phyloP scores from a whole-genome alignment of 2,329 filamentous ascomycete genomes.

The Ophiocordyceps robertsii region DNA sequence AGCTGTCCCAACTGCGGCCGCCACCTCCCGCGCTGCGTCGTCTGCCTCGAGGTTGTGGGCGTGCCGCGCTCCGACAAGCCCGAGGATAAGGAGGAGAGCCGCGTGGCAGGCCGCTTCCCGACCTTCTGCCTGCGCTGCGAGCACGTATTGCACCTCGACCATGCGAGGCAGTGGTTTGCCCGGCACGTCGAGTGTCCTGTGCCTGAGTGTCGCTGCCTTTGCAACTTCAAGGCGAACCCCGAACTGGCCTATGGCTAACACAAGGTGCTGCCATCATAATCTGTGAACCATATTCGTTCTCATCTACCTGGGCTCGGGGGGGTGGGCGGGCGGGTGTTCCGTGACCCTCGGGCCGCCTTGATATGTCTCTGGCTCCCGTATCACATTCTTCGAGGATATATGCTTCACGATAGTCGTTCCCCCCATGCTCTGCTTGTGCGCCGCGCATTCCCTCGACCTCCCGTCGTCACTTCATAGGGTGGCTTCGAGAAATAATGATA shows the following conservation, averaged over 20 bases:
- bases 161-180: conserved; percentile 53
- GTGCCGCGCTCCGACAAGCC: conserved; percentile 47
- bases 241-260: conserved; percentile 36
- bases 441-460: not conserved
- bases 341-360: no score
- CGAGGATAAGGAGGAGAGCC: conserved; percentile 34
- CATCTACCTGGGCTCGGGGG: not conserved
- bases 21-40: conserved; percentile 52
- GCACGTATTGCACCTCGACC: conserved; percentile 54
- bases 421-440: not conserved
- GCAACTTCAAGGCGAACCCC: conserved; percentile 46
- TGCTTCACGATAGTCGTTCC: not conserved
- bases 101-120: conserved; percentile 45
- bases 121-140: conserved; percentile 57
- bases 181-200: conserved; percentile 54
- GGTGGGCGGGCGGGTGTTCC: no score
- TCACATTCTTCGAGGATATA: not conserved
- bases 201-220: conserved; percentile 53
- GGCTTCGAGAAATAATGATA: not conserved
- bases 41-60: conserved; percentile 54
- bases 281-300: not conserved
- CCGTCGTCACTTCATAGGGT: not conserved
- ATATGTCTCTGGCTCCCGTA: no score
- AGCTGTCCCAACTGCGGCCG: conserved; percentile 54
- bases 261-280: not conserved